Evolutionary conservation across 2,329 filamentous ascomycete species (phyloP).

Genomic region (Colletotrichum navitas): DNA sequence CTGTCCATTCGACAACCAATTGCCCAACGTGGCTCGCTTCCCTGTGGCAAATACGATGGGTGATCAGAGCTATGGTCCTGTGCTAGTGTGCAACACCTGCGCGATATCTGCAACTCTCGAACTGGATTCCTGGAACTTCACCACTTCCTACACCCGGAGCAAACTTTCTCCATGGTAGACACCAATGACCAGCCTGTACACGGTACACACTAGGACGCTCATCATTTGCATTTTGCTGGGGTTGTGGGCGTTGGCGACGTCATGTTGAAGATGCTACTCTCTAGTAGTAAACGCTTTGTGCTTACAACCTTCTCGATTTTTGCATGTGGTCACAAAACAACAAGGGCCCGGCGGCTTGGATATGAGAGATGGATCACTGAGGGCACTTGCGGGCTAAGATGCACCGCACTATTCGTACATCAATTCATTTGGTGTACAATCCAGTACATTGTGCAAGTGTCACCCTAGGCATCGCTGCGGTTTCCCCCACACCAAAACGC

Average conservation of each 20-base stretch:
- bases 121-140: slow-evolving; percentile 6
- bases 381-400: slow-evolving; percentile 5
- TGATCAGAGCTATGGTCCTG: slow-evolving; percentile 14
- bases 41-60: slow-evolving; percentile 4
- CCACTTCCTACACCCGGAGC: slow-evolving; percentile 12
- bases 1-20: slow-evolving; percentile 13
- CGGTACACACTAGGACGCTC: background rate
- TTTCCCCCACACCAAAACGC: slow-evolving; percentile 41
- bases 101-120: slow-evolving; percentile 11
- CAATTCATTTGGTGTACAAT: slow-evolving; percentile 3
- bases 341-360: slow-evolving; percentile 5
- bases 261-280: slow-evolving; percentile 13
- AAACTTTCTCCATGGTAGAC: slow-evolving; percentile 12
- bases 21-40: background rate
- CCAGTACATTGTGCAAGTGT: slow-evolving; percentile 29
- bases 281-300: slow-evolving; percentile 18
- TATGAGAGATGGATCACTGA: slow-evolving; percentile 1
- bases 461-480: slow-evolving; percentile 26
- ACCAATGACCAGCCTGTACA: background rate
- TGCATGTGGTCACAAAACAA: slow-evolving; percentile 15
- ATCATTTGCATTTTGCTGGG: slow-evolving; percentile 20
- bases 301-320: slow-evolving; percentile 16
- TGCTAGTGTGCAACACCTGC: background rate
- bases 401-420: background rate
- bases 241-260: slow-evolving; percentile 29